Evolutionary conservation across 2,329 filamentous ascomycete species (phyloP), one percentile per base, ranked within the genome.

Genomic region (Cucurbitaria berberidis): DNA sequence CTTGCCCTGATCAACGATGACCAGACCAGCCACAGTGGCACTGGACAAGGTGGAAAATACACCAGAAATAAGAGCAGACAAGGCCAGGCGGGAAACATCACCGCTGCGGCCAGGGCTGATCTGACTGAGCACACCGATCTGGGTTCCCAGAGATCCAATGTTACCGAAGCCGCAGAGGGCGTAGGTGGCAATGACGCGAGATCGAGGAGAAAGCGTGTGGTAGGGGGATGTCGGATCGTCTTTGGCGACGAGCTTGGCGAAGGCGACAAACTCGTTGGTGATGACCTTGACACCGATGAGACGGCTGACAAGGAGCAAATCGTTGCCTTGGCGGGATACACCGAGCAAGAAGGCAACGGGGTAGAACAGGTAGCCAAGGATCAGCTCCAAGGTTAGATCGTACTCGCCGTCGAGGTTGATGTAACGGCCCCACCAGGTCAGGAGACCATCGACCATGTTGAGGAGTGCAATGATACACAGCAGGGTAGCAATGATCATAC

Each of bases 251-350:
- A 92, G 84, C 26, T 73, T 71, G 22, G 75, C 74, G 77, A 90
- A 92, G 40, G 89, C 90, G 44, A 87, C 86, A 76, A 89, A 95
- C 76, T 95, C 90, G 79, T 95, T 96, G 69, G 88, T 87, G 69
- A 97, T 86, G 66, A 96, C 81, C 79, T 97, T 96, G 66, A 89
- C 81, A 48, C 90, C 91, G 59, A 96, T 95, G 36, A 97, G 82
- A 66, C 89, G 84, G 30, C 84, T 86, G 35, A 96, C 92, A 45
- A 84, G 85, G 51, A 90, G 83, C 1, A 96, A 76, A 44, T 83
- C 83, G 5, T 78, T 77, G 40, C 82, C 78, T 32, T 73, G 46
- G 52, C 87, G 82, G 19, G 86, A 86, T 13, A 96, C 90, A 59
- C 91, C 91, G 5, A 96, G 82, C n/a, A 96, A 75, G 80, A 91